phyloP scores from a whole-genome alignment of 768 basidiomycete species.

The Naganishia vishniacii region DNA sequence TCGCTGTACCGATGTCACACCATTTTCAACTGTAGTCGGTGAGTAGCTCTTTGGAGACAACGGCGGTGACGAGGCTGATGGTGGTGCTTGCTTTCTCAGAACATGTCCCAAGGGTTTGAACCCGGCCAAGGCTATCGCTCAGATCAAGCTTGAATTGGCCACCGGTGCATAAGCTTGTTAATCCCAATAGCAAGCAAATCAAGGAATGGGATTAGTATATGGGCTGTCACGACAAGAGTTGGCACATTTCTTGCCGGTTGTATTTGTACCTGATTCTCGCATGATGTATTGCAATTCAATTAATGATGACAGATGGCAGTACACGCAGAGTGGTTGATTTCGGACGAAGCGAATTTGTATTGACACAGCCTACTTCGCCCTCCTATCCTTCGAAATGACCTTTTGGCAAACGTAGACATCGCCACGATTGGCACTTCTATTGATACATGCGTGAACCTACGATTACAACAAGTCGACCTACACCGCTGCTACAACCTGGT shows the following conservation, averaged over 20 bases:
- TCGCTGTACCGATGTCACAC: slow-evolving; percentile 97
- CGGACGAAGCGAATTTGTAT: not conserved
- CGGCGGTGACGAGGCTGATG: too few species aligned
- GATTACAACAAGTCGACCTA: too few species aligned
- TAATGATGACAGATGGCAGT: not conserved
- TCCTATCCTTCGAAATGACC: too few species aligned
- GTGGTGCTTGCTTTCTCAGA: slow-evolving; percentile 13
- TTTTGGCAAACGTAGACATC: too few species aligned
- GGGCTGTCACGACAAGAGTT: not conserved
- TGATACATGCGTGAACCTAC: not conserved
- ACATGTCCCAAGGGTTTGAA: slow-evolving; percentile 56
- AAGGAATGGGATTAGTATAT: not conserved
- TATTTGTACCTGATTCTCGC: not conserved
- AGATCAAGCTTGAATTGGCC: slow-evolving; percentile 75
- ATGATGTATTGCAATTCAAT: slow-evolving; percentile 14
- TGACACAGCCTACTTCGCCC: too few species aligned
- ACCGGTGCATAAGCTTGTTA: slow-evolving; percentile 25
- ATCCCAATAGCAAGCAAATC: too few species aligned
- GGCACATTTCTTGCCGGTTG: not conserved
- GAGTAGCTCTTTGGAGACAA: too few species aligned
- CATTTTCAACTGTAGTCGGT: slow-evolving; percentile 67
- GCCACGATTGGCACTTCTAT: too few species aligned
- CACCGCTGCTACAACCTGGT: too few species aligned
- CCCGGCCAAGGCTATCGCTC: slow-evolving; percentile 73
- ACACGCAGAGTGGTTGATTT: not conserved